Percentiles rank a stretch among this genome's conserved stretches.
Conservation (phyloP, 768 basidiomycete genomes). For the Exsudoporus frostii region DNA sequence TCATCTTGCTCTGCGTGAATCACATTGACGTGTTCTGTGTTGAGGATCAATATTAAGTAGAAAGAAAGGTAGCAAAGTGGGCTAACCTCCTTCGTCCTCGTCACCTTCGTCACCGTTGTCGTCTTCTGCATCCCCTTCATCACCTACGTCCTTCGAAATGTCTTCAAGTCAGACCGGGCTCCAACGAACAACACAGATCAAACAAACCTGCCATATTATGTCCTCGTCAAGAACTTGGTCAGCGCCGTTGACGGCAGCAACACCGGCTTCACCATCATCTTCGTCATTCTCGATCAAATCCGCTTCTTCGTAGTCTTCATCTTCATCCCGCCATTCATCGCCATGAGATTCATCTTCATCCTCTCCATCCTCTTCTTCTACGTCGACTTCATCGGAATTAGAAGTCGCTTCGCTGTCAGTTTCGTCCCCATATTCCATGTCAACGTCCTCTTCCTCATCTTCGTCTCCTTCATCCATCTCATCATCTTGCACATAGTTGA, state of each 20-base stretch:
- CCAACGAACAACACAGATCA: background rate
- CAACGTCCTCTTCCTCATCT: conserved; percentile 78
- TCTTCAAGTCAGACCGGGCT: conserved; percentile 9
- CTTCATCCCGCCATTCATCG: conserved; percentile 56
- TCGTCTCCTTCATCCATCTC: conserved; percentile 83
- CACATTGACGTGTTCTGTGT: conserved; percentile 50
- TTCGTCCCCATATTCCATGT: conserved; percentile 84
- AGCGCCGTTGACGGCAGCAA: conserved; percentile 51
- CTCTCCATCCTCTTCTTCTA: conserved; percentile 62
- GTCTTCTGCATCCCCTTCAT: conserved; percentile 51
- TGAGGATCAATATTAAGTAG: conserved; percentile 7
- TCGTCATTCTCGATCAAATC: conserved; percentile 63
- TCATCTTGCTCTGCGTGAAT: conserved; percentile 62
- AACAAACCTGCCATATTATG: conserved; percentile 56
- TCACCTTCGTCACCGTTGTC: conserved; percentile 61
- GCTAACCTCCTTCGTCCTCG: conserved; percentile 28
- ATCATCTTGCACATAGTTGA: conserved; percentile 62
- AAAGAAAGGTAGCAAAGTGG: background rate
- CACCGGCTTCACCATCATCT: conserved; percentile 41
- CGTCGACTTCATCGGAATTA: conserved; percentile 65
- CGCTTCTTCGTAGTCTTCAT: conserved; percentile 57
- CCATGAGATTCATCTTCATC: conserved; percentile 45
- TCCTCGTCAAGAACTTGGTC: conserved; percentile 48
- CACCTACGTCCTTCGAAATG: conserved; percentile 49
- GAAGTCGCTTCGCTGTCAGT: conserved; percentile 82